Evolutionary conservation across 225 moss, liverwort and hornwort genomes (phyloP).

Genomic region (Marchantia paleacea): DNA sequence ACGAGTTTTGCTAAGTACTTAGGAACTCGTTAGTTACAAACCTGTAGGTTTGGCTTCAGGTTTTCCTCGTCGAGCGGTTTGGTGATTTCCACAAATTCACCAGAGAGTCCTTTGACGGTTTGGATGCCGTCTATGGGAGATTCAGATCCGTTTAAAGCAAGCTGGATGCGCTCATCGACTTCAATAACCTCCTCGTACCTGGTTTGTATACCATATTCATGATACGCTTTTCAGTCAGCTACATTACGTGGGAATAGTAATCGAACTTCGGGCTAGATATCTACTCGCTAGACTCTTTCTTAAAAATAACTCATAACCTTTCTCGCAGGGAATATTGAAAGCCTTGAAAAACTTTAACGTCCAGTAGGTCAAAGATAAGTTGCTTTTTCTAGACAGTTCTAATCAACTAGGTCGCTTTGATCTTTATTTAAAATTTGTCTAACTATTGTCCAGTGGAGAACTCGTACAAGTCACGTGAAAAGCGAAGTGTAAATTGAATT

Average conservation of each 20-base stretch:
- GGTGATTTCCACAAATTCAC: constrained; percentile 79
- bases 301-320: too few species aligned
- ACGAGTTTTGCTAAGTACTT: not conserved
- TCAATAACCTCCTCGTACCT: constrained; percentile 85
- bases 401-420: too few species aligned
- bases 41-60: constrained; percentile 53
- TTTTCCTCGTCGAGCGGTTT: constrained; percentile 59
- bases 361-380: too few species aligned
- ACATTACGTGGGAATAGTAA: not conserved
- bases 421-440: too few species aligned
- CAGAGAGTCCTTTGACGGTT: constrained; percentile 69
- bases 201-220: not conserved
- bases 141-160: constrained; percentile 46
- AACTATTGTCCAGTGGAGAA: too few species aligned
- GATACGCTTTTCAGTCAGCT: not conserved
- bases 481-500: too few species aligned
- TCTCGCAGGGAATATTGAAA: too few species aligned
- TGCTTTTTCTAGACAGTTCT: too few species aligned
- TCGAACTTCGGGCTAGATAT: too few species aligned
- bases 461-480: too few species aligned
- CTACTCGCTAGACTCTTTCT: too few species aligned
- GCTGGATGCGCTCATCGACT: constrained; percentile 84
- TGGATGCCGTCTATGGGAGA: constrained; percentile 18
- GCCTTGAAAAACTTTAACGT: too few species aligned
- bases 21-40: constrained; percentile 4